Conservation (phyloP, 768 basidiomycete genomes). For the Rhizopogon salebrosus region DNA sequence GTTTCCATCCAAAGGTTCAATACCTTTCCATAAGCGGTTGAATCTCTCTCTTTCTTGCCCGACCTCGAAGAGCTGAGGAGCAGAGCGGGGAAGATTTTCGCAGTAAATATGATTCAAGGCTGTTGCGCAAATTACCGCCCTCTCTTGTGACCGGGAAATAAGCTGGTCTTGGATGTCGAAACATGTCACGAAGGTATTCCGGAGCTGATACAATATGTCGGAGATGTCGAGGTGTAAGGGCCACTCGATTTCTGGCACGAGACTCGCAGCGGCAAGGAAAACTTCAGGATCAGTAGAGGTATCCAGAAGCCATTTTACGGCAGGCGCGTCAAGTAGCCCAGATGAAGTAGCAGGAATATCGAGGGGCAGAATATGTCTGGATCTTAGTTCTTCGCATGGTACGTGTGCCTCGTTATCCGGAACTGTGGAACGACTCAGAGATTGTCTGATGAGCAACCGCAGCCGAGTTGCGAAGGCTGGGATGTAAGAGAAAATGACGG, state of each 20-base stretch:
- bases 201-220: background rate
- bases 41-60: background rate
- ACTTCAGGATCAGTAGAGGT: slow-evolving; percentile 14
- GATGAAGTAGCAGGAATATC: background rate
- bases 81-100: background rate
- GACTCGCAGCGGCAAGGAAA: background rate
- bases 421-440: background rate
- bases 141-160: background rate
- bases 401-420: background rate
- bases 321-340: background rate
- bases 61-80: background rate
- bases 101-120: background rate
- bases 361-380: background rate
- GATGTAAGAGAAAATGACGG: background rate
- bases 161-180: background rate
- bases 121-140: background rate
- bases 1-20: background rate
- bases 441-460: background rate
- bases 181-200: background rate
- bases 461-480: background rate
- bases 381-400: background rate
- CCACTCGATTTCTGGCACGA: background rate
- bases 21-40: background rate
- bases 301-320: slow-evolving; percentile 14
- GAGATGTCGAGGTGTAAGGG: background rate